Evolutionary conservation across 2,329 filamentous ascomycete genomes (phyloP).

Genomic region (Phaeosphaeria sp.): DNA sequence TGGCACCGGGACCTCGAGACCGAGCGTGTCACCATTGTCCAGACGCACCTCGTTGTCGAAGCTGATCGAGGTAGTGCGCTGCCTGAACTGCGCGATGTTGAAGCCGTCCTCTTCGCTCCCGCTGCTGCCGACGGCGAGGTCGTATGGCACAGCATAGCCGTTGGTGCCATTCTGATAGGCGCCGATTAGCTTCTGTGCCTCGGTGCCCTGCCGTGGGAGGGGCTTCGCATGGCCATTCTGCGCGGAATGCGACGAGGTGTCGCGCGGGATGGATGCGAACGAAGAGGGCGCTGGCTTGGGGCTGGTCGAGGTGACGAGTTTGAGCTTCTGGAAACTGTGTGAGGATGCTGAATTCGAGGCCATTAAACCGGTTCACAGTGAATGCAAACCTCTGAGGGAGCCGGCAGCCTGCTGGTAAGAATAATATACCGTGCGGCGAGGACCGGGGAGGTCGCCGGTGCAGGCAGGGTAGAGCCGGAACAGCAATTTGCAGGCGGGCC

Average conservation of each 20-base stretch:
- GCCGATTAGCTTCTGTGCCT: constrained; percentile 25
- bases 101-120: constrained; percentile 35
- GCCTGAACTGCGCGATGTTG: constrained; percentile 32
- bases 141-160: constrained; percentile 21
- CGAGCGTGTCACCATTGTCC: constrained; percentile 48
- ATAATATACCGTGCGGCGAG: constrained; percentile 36
- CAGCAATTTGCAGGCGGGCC: constrained; percentile 5
- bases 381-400: constrained; percentile 38
- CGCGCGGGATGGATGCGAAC: constrained; percentile 45
- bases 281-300: constrained; percentile 45
- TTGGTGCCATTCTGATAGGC: constrained; percentile 26
- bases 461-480: constrained; percentile 33
- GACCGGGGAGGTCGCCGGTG: constrained; percentile 25
- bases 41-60: constrained; percentile 50
- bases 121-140: constrained; percentile 33
- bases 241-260: constrained; percentile 33
- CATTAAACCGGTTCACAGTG: constrained; percentile 47
- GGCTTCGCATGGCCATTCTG: constrained; percentile 30
- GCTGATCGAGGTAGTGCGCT: constrained; percentile 49
- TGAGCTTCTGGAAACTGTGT: constrained; percentile 52
- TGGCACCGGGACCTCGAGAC: constrained; percentile 47
- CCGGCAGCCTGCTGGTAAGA: constrained; percentile 31
- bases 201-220: constrained; percentile 26
- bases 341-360: constrained; percentile 47
- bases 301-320: constrained; percentile 46